phyloP scores from a whole-genome alignment of 2,329 filamentous ascomycete species.

The Huntiella moniliformis region DNA sequence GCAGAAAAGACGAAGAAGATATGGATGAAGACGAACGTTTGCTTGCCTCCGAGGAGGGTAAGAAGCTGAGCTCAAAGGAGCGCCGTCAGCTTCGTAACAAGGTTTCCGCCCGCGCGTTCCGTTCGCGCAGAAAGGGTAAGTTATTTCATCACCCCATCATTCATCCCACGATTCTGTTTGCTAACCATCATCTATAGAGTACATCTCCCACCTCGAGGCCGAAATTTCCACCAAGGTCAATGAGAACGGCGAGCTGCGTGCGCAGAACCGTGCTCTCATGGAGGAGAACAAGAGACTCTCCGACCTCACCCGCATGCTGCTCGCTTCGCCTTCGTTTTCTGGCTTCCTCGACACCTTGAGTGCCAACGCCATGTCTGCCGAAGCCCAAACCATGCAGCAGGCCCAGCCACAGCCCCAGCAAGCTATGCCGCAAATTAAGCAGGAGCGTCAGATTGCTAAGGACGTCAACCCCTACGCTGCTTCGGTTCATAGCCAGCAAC shows the following conservation, averaged over 20 bases:
- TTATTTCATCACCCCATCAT: constrained; percentile 5
- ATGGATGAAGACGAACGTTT: constrained; percentile 97
- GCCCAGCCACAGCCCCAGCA: constrained; percentile 17
- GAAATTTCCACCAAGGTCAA: constrained; percentile 71
- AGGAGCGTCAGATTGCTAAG: constrained; percentile 38
- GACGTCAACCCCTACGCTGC: constrained; percentile 44
- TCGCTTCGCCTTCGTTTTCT: constrained; percentile 65
- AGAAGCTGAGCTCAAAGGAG: constrained; percentile 98
- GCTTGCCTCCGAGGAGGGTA: constrained; percentile 90
- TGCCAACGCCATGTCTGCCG: constrained; percentile 19
- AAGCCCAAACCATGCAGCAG: constrained; percentile 20
- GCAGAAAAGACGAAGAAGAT: constrained; percentile 88
- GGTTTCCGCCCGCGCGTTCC: constrained; percentile 92
- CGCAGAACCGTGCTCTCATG: constrained; percentile 61
- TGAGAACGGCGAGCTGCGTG: constrained; percentile 63
- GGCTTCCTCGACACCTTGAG: constrained; percentile 58
- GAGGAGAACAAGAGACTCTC: constrained; percentile 72
- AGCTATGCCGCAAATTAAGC: constrained; percentile 16
- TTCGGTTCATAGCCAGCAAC: constrained; percentile 37
- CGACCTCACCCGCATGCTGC: constrained; percentile 62
- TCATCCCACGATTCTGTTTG: constrained; percentile 4
- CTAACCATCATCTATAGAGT: constrained; percentile 52
- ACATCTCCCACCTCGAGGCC: constrained; percentile 82
- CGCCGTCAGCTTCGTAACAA: constrained; percentile 96
- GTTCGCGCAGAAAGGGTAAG: constrained; percentile 93